Percentiles rank a stretch among this genome's conserved stretches.
Evolutionary conservation across 306 rosid genomes (phyloP).

Genomic region (Luffa aegyptiaca): DNA sequence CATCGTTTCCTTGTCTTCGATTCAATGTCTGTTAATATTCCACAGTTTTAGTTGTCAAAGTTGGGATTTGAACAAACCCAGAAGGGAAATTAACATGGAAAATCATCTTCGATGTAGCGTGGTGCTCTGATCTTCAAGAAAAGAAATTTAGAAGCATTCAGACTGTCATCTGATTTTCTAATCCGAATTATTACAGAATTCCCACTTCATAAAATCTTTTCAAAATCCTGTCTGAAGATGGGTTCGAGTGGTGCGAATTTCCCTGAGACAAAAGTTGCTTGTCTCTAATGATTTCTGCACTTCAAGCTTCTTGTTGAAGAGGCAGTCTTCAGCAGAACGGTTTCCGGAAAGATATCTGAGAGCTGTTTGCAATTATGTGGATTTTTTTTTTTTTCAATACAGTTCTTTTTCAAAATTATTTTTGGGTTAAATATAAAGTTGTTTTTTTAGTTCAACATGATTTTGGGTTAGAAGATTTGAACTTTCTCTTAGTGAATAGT

Average conservation of each 20-base stretch:
- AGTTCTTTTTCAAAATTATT: not conserved
- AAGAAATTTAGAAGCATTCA: not conserved
- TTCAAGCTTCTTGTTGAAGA: not conserved
- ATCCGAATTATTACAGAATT: not conserved
- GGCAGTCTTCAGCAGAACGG: not conserved
- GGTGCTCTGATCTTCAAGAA: not conserved
- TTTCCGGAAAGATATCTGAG: not conserved
- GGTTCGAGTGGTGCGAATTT: not conserved
- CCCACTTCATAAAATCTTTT: not conserved
- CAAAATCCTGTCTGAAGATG: not conserved
- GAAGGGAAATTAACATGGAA: not conserved
- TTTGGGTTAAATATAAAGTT: no score
- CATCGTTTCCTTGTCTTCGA: not conserved
- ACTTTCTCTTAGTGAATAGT: no score
- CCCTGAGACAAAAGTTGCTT: not conserved
- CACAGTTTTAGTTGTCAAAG: not conserved
- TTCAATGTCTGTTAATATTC: not conserved
- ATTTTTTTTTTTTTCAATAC: not conserved
- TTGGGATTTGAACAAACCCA: not conserved
- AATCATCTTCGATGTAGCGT: not conserved
- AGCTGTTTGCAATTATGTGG: not conserved
- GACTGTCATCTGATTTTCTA: not conserved
- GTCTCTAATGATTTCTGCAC: not conserved
- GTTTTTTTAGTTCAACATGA: no score
- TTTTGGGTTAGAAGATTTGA: no score